Conservation (phyloP, 2,329 filamentous ascomycete genomes). For the Phialophora tarda region DNA sequence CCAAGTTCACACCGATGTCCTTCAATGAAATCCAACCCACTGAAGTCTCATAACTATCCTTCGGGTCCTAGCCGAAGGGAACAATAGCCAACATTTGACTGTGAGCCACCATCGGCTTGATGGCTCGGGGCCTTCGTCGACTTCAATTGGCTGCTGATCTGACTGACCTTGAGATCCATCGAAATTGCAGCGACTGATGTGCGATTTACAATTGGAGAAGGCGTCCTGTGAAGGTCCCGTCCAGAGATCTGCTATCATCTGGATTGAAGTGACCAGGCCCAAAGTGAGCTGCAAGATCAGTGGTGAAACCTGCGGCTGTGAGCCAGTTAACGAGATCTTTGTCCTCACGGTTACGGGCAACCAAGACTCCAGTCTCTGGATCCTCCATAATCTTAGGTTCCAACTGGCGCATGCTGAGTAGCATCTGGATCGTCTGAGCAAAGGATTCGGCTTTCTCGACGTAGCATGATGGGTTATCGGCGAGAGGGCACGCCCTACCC, state of each 20-base stretch:
- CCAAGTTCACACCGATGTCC: not conserved
- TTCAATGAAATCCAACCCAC: not conserved
- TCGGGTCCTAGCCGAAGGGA: not conserved
- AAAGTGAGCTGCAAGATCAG: conserved; percentile 41
- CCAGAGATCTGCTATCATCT: conserved; percentile 50
- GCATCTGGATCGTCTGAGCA: conserved; percentile 61
- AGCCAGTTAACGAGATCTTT: conserved; percentile 36
- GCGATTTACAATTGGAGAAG: conserved; percentile 17
- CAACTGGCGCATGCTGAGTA: conserved; percentile 63
- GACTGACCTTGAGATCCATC: not conserved
- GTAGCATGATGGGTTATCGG: conserved; percentile 58
- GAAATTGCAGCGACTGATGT: not conserved
- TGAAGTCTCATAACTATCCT: not conserved
- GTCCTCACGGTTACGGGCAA: conserved; percentile 48
- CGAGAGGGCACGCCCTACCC: conserved; percentile 57
- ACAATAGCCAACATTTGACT: not conserved
- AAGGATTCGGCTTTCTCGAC: conserved; percentile 64
- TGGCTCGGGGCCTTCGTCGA: not conserved
- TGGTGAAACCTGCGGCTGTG: conserved; percentile 8
- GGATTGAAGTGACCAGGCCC: conserved; percentile 48
- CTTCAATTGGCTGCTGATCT: not conserved
- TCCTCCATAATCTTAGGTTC: conserved; percentile 49
- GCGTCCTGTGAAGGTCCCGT: conserved; percentile 35
- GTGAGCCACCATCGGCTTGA: not conserved
- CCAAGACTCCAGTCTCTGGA: conserved; percentile 48